phyloP scores from a whole-genome alignment of 2,329 filamentous ascomycete genomes.

The Penicillium sp. region DNA sequence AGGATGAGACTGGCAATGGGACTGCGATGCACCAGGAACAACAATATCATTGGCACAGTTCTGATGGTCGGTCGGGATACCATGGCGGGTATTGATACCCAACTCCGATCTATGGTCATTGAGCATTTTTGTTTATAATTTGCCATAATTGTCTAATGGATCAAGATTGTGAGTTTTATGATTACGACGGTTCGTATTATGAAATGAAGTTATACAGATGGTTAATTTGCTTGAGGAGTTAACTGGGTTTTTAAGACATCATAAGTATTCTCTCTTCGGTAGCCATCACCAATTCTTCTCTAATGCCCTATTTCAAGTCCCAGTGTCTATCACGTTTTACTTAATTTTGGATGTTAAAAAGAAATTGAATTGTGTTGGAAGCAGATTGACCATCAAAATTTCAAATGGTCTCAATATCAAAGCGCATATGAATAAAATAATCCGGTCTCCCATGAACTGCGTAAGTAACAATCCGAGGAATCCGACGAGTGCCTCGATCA shows the following conservation, averaged over 20 bases:
- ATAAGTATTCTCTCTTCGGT: too few relatives aligned
- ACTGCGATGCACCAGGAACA: background rate
- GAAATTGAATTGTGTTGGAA: too few relatives aligned
- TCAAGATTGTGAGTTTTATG: background rate
- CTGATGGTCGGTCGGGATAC: background rate
- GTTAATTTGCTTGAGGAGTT: background rate
- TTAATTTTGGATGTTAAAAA: too few relatives aligned
- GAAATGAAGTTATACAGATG: background rate
- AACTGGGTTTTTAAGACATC: background rate
- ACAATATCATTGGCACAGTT: background rate
- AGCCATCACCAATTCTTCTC: background rate
- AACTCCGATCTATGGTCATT: too few relatives aligned
- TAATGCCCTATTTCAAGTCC: too few relatives aligned
- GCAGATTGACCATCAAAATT: background rate
- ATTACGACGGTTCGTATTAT: background rate
- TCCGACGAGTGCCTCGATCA: background rate
- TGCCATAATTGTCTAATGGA: background rate
- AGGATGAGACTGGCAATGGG: conserved; percentile 1
- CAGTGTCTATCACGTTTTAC: too few relatives aligned
- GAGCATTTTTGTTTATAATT: background rate
- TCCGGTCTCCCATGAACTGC: background rate
- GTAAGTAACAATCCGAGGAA: background rate
- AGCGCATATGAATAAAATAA: background rate
- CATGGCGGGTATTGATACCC: background rate
- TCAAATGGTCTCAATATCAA: background rate